A percentile compares a stretch with the other conserved stretches of the same genome.
phyloP scores from a whole-genome alignment of 164 flowering plant genomes.

The Euptelea pleiosperma region DNA sequence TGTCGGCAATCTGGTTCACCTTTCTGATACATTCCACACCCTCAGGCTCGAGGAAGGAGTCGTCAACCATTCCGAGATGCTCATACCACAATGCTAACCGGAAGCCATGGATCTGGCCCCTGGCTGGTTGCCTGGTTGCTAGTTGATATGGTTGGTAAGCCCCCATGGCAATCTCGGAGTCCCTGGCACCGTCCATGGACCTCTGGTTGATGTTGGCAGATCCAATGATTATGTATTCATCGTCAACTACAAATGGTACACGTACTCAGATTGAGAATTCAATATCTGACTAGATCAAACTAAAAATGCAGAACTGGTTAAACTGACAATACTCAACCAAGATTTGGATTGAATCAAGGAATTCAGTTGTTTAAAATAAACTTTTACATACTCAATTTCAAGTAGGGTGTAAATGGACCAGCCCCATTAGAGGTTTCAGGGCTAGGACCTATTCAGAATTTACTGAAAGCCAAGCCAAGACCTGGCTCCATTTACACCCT shows the following conservation, averaged over 20 bases:
- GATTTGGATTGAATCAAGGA: neutral
- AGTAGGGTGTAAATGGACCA: no score
- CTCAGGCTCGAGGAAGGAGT: slow-evolving; percentile 50
- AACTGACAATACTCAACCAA: neutral
- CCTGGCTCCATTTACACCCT: no score
- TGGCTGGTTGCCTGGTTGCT: slow-evolving; percentile 37
- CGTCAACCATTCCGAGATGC: slow-evolving; percentile 55
- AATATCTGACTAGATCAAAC: no score
- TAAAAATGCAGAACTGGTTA: neutral
- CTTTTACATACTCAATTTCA: no score
- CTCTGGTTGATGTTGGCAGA: slow-evolving; percentile 87
- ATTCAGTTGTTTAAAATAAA: no score
- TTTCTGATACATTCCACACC: slow-evolving; percentile 48
- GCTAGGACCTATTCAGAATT: no score
- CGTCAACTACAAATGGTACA: slow-evolving; percentile 56
- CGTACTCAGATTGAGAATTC: neutral
- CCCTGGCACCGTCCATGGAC: slow-evolving; percentile 83
- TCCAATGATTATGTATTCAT: slow-evolving; percentile 80
- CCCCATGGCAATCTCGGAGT: slow-evolving; percentile 87
- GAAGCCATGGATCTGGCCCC: slow-evolving; percentile 72
- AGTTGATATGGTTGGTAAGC: slow-evolving; percentile 71
- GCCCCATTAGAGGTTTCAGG: no score
- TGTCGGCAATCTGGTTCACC: slow-evolving; percentile 52
- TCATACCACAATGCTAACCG: slow-evolving; percentile 85
- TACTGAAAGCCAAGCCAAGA: no score